Evolutionary conservation across 1,284 basidiomycete genomes (phyloP), one percentile per base, ranked within the genome.

Genomic region (Trichosporon sp.): DNA sequence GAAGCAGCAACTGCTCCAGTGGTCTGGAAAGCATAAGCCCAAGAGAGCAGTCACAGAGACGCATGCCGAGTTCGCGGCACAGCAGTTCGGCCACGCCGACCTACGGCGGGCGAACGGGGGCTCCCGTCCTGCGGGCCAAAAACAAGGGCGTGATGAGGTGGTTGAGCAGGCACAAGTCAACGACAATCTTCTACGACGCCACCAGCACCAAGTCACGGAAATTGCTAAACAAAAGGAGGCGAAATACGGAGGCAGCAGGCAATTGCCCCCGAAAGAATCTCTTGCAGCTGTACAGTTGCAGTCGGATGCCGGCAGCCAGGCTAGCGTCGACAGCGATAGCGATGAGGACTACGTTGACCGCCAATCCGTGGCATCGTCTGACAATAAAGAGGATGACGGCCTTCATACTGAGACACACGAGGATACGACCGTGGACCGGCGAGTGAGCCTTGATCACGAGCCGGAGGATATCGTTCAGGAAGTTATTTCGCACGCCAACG

Each of bases 21-120:
- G 59, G 19, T 65, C 73, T 10, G 71, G 71, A 13, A 71, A 68
- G 56, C 37, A 40, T 23, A 58, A 31, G 33, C 13, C 57, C 9
- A 71, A 70, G 36, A n/a, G 64, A 9, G 58, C 57, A 1, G 21
- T 67, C 0, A 71, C 71, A n/a, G 76, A 78, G 56, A 75, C 74
- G 0, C 71, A 72, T 36, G 52, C 71, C 13, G 69, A 69, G 6
- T 68, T 67, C 57, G 77, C 74, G 6, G 77, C 63, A 13, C 69
- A 69, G 11, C 56, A 65, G 10, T 74, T 69, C 56, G 56, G 65
- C 2, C 76, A 78, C 37, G 66, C 70, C 1, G 63, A 66, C 3
- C 40, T 68, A 16, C 71, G 67, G 32, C 52, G 56, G 3, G 36
- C 49, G 0, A 73, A 76, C 46, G 73, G 60, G 1, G 76, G 74